phyloP scores from a whole-genome alignment of 169 alveolate species.

The Eimeria zaria region DNA sequence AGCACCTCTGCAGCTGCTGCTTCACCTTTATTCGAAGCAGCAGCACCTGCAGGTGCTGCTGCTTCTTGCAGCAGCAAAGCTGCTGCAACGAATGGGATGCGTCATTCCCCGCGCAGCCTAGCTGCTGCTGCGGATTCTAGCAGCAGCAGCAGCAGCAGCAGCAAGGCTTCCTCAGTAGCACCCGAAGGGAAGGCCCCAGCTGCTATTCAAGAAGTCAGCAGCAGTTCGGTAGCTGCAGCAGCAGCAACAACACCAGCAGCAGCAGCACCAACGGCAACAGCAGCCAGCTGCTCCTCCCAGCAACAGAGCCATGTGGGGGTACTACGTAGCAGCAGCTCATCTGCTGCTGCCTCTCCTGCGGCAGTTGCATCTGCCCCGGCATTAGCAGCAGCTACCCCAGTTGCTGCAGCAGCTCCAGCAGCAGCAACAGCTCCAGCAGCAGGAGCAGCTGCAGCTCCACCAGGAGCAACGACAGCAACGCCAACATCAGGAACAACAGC shows the following conservation, averaged over 20 bases:
- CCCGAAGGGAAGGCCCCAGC: background rate
- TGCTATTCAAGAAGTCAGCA: background rate
- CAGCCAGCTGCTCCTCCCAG: background rate
- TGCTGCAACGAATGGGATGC: slow-evolving; percentile 71
- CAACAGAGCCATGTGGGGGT: background rate
- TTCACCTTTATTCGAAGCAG: background rate
- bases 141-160: slow-evolving; percentile 73
- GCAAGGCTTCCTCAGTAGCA: slow-evolving; percentile 17
- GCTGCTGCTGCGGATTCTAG: slow-evolving; percentile 56
- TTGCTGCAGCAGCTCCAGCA: slow-evolving; percentile 3
- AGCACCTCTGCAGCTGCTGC: slow-evolving; percentile 35
- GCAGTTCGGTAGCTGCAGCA: slow-evolving; percentile 29
- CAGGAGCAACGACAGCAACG: background rate
- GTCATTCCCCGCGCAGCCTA: slow-evolving; percentile 27
- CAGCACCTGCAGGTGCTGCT: slow-evolving; percentile 44
- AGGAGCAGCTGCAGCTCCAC: too few relatives aligned
- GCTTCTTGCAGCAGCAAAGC: slow-evolving; percentile 42
- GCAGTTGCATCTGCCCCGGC: background rate
- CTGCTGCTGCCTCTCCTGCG: slow-evolving; percentile 46
- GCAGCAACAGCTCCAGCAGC: too few relatives aligned
- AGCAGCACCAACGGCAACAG: slow-evolving; percentile 1
- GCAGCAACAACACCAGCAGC: background rate
- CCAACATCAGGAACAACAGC: background rate
- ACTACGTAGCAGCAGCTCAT: slow-evolving; percentile 37
- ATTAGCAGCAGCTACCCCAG: background rate